Base-by-base conservation (phyloP, 1,139 yeast genomes). In the Kluyveromyces sp. region DNA sequence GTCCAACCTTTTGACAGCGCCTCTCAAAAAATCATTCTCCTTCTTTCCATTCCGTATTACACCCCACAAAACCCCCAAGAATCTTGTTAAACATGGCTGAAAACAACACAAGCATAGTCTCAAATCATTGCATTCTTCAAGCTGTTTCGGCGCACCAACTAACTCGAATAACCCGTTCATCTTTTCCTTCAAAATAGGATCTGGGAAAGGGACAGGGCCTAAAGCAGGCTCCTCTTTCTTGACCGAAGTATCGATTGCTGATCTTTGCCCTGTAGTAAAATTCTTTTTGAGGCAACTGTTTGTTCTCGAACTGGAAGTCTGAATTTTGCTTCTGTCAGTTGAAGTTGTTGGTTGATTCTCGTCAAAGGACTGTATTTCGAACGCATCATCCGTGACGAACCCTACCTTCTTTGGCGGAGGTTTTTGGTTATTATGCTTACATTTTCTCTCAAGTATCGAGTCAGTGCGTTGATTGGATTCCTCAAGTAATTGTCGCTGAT, bases 171-270 rank as follows among this genome's bases (percentile, higher is more conserved):
- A 20, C 4, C 36, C 34, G 15, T 7, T 25, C 28, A 38, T 18
- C n/a, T 28, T 17, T 31, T 38, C 41, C 30, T 38, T 38, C 3
- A 38, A 29, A 9, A 19, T 6, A 2, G 20, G 3, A 15, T 38
- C 41, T 18, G 41, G 35, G 20, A 38, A 38, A 6, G 41, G 41
- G 11, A 38, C 22, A n/a, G 41, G 41, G 3, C 41, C 35, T 8
- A 38, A 6, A 22, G 26, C 26, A 22, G 8, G 9, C 26, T 22
- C 8, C 9, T 22, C 9, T 22, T 6, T 22, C 26, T 6, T 6
- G 26, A 22, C n/a, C n/a, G n/a, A n/a, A n/a, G n/a, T n/a, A n/a
- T n/a, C n/a, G 26, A 9, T 9, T 22, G 26, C 26, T 6, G 9
- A 6, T 22, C 26, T 22, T 22, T 22, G 26, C n/a, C n/a, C n/a